Conservation (phyloP, 2,329 filamentous ascomycete species). For the Capronia americana region DNA sequence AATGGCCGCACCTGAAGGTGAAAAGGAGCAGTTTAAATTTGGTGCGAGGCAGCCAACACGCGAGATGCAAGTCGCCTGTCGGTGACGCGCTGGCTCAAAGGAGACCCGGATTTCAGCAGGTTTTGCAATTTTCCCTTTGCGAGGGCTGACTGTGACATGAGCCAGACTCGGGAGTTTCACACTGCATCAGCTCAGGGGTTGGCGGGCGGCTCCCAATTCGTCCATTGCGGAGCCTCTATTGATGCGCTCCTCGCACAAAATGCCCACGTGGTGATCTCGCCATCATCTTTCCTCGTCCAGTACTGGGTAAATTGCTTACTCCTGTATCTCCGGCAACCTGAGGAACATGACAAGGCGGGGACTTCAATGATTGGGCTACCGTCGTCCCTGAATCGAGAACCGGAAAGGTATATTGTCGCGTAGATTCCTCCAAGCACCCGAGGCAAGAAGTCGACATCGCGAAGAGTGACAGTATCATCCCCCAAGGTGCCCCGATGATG, state of each 20-base stretch:
- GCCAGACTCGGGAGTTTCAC: background rate
- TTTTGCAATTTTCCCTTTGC: background rate
- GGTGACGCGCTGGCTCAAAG: slow-evolving; percentile 11
- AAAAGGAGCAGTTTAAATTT: slow-evolving; percentile 14
- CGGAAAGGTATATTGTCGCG: background rate
- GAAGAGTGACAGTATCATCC: background rate
- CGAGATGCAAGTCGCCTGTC: background rate
- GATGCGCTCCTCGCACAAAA: background rate
- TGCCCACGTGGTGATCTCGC: background rate
- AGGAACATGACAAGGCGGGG: background rate
- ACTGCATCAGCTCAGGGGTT: slow-evolving; percentile 6
- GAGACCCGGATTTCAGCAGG: background rate
- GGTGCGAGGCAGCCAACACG: background rate
- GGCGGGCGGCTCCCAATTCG: background rate
- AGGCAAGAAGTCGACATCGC: background rate
- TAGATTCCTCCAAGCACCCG: background rate
- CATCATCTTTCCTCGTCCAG: background rate
- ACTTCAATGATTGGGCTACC: background rate
- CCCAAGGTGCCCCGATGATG: background rate
- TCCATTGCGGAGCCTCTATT: background rate
- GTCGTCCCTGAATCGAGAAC: background rate
- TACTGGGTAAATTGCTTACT: background rate
- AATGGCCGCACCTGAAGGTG: slow-evolving; percentile 13
- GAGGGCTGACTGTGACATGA: background rate
- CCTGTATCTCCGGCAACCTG: background rate